Evolutionary conservation across 2,329 filamentous ascomycete genomes (phyloP), one percentile per base, ranked within the genome.

Genomic region (Cladobotryum mycophilum): DNA sequence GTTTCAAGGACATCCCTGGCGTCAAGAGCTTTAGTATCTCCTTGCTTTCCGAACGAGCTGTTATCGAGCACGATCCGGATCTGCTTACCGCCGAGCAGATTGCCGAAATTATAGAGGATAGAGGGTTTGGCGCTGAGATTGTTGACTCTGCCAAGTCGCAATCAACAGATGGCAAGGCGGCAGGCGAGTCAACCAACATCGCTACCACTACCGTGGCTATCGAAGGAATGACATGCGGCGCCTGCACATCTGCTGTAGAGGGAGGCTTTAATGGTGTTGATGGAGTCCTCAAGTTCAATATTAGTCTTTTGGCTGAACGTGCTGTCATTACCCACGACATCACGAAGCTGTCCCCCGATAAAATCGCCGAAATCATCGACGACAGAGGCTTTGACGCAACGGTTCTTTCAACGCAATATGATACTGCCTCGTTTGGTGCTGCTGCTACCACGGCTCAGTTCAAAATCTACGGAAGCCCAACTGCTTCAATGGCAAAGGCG

Each of bases 151-250:
- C 79, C 52, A 70, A 76, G 53, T 69, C 77, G 48, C 61, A 65
- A 20, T 15, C 54, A 18, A 55, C 58, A 33, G 55, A 52, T 46
- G 50, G 45, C 30, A 56, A 50, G 45, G 49, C 38, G 41, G 58
- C 68, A 46, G 67, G 64, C 53, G 60, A 65, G 53, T 64, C 65
- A 51, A 67, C 73, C 55, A 70, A 71, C 46, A 61, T 80, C 4
- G 76, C 85, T 51, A 88, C 82, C 1, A 96, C 91, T 0, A 97
- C 91, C 0, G 78, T 99, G 15, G 84, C 88, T 4, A 88, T 99
- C 49, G 89, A 93, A 58, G 93, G 93, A 46, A 99, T 99, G 93
- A 99, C 93, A 1, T 97, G 93, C 64, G 92, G 92, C 18, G 89
- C 93, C 40, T 99, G 93, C 69, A 97, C 93, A 1, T 92, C 92